Percentiles rank a stretch among this genome's conserved stretches.
These are phyloP conservation scores for Dactylonectria estremocensis DNA, from an alignment of 2,329 filamentous ascomycete genomes.

Conservation along the genomic window DNA sequence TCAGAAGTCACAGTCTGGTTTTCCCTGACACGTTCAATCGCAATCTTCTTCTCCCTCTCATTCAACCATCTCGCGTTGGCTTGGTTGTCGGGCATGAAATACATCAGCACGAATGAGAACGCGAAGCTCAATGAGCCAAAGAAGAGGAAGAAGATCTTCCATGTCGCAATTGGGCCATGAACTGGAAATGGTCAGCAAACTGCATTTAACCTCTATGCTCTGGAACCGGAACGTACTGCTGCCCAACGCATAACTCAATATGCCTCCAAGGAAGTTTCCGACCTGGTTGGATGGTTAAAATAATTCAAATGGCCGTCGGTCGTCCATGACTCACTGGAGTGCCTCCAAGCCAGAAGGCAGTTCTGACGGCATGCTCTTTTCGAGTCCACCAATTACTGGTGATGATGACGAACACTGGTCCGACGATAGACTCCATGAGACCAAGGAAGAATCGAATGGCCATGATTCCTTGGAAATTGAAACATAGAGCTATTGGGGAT, in stretches of 20 bases:
- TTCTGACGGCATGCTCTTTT: slow-evolving; percentile 19
- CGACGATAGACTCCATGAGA: slow-evolving; percentile 20
- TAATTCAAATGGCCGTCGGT: neutral
- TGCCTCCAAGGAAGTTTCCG: slow-evolving; percentile 23
- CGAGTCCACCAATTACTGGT: slow-evolving; percentile 30
- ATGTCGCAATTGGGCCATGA: slow-evolving; percentile 11
- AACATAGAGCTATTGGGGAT: slow-evolving; percentile 16
- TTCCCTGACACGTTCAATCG: slow-evolving; percentile 28
- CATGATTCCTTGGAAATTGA: slow-evolving; percentile 22
- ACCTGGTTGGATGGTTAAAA: slow-evolving; percentile 1
- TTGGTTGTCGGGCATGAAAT: slow-evolving; percentile 25
- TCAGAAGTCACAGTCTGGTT: slow-evolving; percentile 30
- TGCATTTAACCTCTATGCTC: too few relatives aligned
- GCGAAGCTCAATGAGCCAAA: slow-evolving; percentile 17
- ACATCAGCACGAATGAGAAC: slow-evolving; percentile 19
- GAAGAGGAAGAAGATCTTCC: slow-evolving; percentile 29
- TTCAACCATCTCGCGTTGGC: slow-evolving; percentile 26
- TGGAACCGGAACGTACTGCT: slow-evolving; percentile 4
- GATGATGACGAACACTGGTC: slow-evolving; percentile 23
- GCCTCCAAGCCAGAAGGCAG: slow-evolving; percentile 27
- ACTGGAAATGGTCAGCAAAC: slow-evolving; percentile 5
- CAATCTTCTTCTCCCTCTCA: slow-evolving; percentile 30
- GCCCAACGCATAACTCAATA: slow-evolving; percentile 19
- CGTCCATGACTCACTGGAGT: slow-evolving; percentile 13
- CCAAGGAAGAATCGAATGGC: slow-evolving; percentile 18